These are phyloP conservation scores for Cylindrotheca closterium DNA, from an alignment of 108 stramenopile genomes.

Conservation along the genomic window DNA sequence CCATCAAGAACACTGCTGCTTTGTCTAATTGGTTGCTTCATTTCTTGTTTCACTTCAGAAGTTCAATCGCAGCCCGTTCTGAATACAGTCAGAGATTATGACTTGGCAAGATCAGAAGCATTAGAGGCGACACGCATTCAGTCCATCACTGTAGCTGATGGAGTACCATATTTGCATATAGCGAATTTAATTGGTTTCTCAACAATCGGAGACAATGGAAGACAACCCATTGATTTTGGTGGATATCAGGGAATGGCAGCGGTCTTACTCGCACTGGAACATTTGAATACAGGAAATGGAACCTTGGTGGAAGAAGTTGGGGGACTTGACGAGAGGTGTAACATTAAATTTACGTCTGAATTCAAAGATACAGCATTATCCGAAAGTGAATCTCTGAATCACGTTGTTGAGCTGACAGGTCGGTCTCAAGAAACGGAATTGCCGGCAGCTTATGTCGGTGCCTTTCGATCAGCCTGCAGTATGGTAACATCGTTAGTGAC, in stretches of 20 bases:
- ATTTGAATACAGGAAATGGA: slow-evolving; percentile 51
- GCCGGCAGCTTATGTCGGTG: slow-evolving; percentile 20
- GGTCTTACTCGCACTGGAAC: slow-evolving; percentile 36
- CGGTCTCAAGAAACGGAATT: background rate
- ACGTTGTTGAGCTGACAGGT: background rate
- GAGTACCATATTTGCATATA: background rate
- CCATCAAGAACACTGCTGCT: no score
- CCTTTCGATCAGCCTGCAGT: slow-evolving; percentile 3
- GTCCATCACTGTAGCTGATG: background rate
- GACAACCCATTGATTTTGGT: background rate
- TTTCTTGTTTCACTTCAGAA: no score
- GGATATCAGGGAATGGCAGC: slow-evolving; percentile 17
- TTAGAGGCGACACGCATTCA: background rate
- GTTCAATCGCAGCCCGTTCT: no score
- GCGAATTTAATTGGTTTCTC: background rate
- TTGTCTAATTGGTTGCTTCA: no score
- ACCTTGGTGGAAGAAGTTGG: slow-evolving; percentile 38
- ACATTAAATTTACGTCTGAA: slow-evolving; percentile 36
- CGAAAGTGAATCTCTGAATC: slow-evolving; percentile 6
- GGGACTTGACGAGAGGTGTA: slow-evolving; percentile 33
- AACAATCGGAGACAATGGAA: background rate
- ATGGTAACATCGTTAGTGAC: slow-evolving; percentile 17
- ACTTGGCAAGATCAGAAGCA: background rate
- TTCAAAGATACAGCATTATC: slow-evolving; percentile 16
- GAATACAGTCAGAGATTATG: background rate